Percentiles rank a stretch among this genome's conserved stretches.
Conservation (phyloP, 495 filamentous ascomycete genomes). For the Chaetomium tenue region DNA sequence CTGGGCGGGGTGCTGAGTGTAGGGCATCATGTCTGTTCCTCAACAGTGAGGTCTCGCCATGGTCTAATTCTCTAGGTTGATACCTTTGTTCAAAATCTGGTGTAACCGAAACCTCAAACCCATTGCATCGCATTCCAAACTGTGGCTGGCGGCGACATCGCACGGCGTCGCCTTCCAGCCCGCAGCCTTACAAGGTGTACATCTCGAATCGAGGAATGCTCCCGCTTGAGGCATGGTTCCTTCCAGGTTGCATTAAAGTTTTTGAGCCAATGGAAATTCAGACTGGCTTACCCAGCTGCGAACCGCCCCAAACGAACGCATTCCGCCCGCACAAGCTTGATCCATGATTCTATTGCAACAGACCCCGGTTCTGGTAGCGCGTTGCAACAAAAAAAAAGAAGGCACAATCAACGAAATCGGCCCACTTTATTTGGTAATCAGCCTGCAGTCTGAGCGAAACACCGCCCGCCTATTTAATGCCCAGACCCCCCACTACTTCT, state of each 20-base stretch:
- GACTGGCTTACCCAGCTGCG: conserved; percentile 18
- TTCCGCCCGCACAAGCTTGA: conserved; percentile 32
- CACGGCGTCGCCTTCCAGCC: conserved; percentile 4
- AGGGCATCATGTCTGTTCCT: too few relatives aligned
- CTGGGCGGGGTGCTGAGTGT: too few relatives aligned
- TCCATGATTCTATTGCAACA: conserved; percentile 35
- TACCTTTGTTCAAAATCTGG: not conserved
- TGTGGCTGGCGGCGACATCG: not conserved
- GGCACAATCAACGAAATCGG: conserved; percentile 31
- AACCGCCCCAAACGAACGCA: conserved; percentile 32
- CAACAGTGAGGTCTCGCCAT: too few relatives aligned
- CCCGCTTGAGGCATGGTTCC: conserved; percentile 12
- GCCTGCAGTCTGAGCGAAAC: conserved; percentile 39
- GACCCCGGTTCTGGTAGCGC: conserved; percentile 35
- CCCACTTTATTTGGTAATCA: conserved; percentile 42
- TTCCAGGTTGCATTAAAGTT: conserved; percentile 18
- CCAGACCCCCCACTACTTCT: conserved; percentile 47
- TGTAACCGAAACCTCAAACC: not conserved
- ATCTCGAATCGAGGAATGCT: conserved; percentile 26
- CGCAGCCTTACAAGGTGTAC: conserved; percentile 14
- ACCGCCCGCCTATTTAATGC: conserved; percentile 46
- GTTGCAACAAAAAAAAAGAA: conserved; percentile 38
- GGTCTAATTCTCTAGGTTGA: not conserved
- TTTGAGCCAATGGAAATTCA: conserved; percentile 39
- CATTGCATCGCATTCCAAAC: not conserved